Evolutionary conservation across 1,284 basidiomycete genomes (phyloP).

Genomic region (Melampsora americana): DNA sequence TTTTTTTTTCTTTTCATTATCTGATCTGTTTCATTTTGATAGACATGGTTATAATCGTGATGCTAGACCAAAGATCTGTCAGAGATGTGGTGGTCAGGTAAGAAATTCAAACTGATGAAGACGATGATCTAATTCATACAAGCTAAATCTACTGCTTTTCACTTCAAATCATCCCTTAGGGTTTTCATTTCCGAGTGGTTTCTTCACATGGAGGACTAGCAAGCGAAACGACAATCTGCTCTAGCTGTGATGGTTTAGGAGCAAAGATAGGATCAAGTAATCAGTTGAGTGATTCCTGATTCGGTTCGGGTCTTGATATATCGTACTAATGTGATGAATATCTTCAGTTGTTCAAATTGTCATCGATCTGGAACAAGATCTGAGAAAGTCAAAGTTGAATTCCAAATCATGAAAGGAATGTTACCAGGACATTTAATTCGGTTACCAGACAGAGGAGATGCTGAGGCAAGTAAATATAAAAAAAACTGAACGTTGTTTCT

Average conservation of each 20-base stretch:
- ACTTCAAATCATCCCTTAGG: too few relatives aligned
- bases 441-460: slow-evolving; percentile 9
- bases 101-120: too few relatives aligned
- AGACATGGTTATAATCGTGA: slow-evolving; percentile 47
- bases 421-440: slow-evolving; percentile 14
- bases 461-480: not conserved
- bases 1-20: slow-evolving; percentile 31
- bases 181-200: too few relatives aligned
- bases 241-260: slow-evolving; percentile 17
- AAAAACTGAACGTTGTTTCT: too few relatives aligned
- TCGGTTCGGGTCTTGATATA: not conserved
- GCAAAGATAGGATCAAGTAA: slow-evolving; percentile 22
- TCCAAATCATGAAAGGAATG: slow-evolving; percentile 26
- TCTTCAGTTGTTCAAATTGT: slow-evolving; percentile 19
- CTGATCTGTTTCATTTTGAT: slow-evolving; percentile 50
- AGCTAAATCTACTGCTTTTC: too few relatives aligned
- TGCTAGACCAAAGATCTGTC: slow-evolving; percentile 10
- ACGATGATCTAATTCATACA: not conserved
- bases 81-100: slow-evolving; percentile 21
- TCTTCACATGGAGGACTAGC: too few relatives aligned
- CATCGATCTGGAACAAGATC: slow-evolving; percentile 18
- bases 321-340: not conserved
- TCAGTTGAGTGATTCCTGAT: slow-evolving; percentile 12
- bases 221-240: not conserved
- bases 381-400: slow-evolving; percentile 1